Percentiles rank a stretch among this genome's conserved stretches.
phyloP scores from a whole-genome alignment of 208 protist genomes.

The Trypanosoma caninum region DNA sequence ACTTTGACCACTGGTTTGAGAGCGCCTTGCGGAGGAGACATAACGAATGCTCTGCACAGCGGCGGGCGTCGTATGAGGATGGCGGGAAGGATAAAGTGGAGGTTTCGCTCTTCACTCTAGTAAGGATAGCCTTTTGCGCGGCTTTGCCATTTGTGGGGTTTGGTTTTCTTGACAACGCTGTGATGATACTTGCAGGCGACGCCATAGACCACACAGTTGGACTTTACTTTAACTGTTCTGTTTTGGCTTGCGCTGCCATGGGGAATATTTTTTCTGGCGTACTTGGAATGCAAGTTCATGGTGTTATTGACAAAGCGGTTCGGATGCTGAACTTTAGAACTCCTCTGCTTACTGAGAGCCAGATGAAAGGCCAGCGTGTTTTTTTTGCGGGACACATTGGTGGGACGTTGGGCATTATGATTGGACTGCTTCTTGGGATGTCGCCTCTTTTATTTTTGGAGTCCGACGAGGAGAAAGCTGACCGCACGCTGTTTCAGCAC shows the following conservation, averaged over 20 bases:
- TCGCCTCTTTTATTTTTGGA: constrained; percentile 73
- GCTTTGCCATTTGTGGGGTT: constrained; percentile 91
- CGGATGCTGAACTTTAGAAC: constrained; percentile 70
- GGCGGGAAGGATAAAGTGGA: constrained; percentile 15
- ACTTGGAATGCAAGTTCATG: constrained; percentile 90
- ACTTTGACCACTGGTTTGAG: constrained; percentile 91
- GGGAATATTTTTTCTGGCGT: constrained; percentile 88
- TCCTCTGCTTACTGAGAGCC: constrained; percentile 76
- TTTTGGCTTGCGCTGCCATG: constrained; percentile 89
- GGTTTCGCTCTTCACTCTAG: constrained; percentile 53
- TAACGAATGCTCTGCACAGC: constrained; percentile 29
- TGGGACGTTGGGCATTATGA: constrained; percentile 85
- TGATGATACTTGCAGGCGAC: constrained; percentile 89
- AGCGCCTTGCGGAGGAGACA: constrained; percentile 64
- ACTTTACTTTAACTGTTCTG: constrained; percentile 89
- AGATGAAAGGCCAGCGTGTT: constrained; percentile 74
- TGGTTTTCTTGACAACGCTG: constrained; percentile 89
- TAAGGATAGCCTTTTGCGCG: constrained; percentile 73
- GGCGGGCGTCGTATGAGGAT: not conserved
- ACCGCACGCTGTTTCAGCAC: constrained; percentile 73
- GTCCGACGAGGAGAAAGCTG: constrained; percentile 64
- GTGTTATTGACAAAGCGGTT: constrained; percentile 86
- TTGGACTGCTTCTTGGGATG: constrained; percentile 87
- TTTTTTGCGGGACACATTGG: constrained; percentile 89
- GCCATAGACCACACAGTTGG: constrained; percentile 83